Evolutionary conservation across 257 asterid species (phyloP).

Genomic region (Solanum bukasovii): DNA sequence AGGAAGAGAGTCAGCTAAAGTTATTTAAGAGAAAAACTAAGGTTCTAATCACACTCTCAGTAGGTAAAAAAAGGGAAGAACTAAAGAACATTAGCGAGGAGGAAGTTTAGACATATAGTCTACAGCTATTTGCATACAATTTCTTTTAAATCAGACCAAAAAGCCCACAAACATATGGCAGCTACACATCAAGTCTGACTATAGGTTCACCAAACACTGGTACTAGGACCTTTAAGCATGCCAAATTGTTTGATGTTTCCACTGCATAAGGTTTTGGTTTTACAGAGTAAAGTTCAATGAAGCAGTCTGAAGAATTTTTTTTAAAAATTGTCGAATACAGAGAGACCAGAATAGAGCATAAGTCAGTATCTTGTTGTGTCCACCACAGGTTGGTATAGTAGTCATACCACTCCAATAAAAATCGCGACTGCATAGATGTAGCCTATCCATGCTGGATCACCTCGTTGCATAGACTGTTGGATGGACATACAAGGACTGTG

Average conservation of each 20-base stretch:
- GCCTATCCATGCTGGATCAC: slow-evolving; percentile 99
- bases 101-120: background rate
- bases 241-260: background rate
- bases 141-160: background rate
- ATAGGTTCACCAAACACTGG: background rate
- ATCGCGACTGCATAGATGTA: slow-evolving; percentile 79
- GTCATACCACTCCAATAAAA: slow-evolving; percentile 92
- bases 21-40: background rate
- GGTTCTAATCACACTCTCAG: background rate
- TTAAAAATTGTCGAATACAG: background rate
- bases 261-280: background rate
- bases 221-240: background rate
- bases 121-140: background rate
- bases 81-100: background rate
- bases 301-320: background rate
- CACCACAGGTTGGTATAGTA: background rate
- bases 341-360: background rate
- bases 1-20: background rate
- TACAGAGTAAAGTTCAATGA: background rate
- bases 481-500: background rate
- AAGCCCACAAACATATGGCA: background rate
- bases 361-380: background rate
- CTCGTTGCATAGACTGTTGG: slow-evolving; percentile 88
- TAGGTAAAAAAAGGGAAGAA: background rate
- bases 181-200: background rate